Conservation (phyloP, 176 grass and related monocot species). For the Eleusine indica region DNA sequence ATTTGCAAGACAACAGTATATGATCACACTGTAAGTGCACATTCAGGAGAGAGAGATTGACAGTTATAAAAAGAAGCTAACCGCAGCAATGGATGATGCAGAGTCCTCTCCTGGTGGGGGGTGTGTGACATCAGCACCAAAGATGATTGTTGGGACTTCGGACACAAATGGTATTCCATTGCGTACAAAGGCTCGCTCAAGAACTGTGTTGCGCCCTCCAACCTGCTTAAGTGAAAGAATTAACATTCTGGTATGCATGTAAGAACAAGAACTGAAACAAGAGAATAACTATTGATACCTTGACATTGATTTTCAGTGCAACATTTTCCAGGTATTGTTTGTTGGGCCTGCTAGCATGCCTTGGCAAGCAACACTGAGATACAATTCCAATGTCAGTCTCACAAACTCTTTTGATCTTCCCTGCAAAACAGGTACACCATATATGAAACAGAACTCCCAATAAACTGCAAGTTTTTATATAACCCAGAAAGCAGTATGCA, state of each 20-base stretch:
- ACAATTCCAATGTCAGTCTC: constrained; percentile 80
- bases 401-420: constrained; percentile 69
- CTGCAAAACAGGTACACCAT: constrained; percentile 38
- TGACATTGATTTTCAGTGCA: constrained; percentile 87
- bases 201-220: constrained; percentile 76
- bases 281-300: constrained; percentile 45
- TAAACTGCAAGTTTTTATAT: neutral
- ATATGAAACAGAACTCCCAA: neutral
- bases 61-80: constrained; percentile 33
- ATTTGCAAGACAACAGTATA: neutral
- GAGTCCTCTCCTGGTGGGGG: constrained; percentile 80
- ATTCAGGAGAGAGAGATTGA: neutral
- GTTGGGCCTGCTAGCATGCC: constrained; percentile 56
- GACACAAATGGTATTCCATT: constrained; percentile 58
- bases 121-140: constrained; percentile 84
- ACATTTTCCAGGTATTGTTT: constrained; percentile 85
- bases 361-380: constrained; percentile 78
- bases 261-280: neutral
- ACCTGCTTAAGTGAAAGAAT: constrained; percentile 42
- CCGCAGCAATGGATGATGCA: constrained; percentile 79
- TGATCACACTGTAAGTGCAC: neutral
- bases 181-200: constrained; percentile 53
- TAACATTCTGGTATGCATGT: neutral
- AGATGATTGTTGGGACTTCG: constrained; percentile 72
- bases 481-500: neutral